phyloP scores from a whole-genome alignment of 306 rosid species.

The Parietaria judaica region DNA sequence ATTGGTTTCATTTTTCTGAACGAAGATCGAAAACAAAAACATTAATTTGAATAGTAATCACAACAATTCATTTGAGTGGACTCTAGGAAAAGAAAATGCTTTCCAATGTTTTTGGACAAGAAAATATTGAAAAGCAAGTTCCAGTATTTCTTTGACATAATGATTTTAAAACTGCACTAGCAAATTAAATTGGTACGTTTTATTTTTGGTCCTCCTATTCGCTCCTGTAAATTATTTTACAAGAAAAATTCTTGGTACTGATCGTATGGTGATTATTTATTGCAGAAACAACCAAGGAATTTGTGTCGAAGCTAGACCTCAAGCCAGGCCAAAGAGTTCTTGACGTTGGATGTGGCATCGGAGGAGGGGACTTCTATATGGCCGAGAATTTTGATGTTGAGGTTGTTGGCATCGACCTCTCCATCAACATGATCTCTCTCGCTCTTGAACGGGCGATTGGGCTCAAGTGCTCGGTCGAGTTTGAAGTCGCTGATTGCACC shows the following conservation, averaged over 20 bases:
- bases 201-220: no score
- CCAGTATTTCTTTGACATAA: no score
- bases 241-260: not conserved
- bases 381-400: constrained; percentile 71
- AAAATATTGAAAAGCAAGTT: no score
- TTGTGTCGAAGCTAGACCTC: constrained; percentile 71
- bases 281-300: constrained; percentile 80
- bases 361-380: constrained; percentile 96
- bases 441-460: constrained; percentile 88
- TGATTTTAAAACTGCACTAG: no score
- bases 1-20: constrained; percentile 7
- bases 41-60: no score
- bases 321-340: constrained; percentile 75
- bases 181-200: no score
- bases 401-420: constrained; percentile 86
- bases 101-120: no score
- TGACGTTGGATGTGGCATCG: constrained; percentile 96
- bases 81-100: no score
- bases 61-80: no score
- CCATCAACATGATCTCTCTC: constrained; percentile 82
- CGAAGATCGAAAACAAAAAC: not conserved
- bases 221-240: no score
- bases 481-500: constrained; percentile 90
- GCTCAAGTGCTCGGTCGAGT: constrained; percentile 61
- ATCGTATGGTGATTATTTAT: constrained; percentile 11